Evolutionary conservation across 306 rosid species (phyloP).

Genomic region (Ochetophila trinervis): DNA sequence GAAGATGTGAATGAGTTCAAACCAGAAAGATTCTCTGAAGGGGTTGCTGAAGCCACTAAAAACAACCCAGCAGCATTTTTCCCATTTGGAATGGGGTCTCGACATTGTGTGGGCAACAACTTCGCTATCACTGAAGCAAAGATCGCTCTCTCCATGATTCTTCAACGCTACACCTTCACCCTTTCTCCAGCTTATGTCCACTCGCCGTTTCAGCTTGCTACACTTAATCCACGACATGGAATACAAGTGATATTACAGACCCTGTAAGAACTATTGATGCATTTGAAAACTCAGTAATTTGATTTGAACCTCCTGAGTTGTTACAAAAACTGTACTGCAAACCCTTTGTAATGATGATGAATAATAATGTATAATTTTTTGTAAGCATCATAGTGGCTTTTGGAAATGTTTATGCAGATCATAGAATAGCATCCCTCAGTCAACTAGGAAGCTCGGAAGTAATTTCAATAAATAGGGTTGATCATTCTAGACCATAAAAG

Average conservation of each 20-base stretch:
- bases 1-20: conserved; percentile 22
- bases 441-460: too few relatives aligned
- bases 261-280: neutral
- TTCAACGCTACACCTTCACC: conserved; percentile 25
- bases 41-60: conserved; percentile 24
- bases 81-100: conserved; percentile 26
- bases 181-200: conserved; percentile 23
- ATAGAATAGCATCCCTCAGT: too few relatives aligned
- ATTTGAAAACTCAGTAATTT: neutral
- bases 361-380: too few relatives aligned
- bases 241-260: conserved; percentile 15
- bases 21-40: conserved; percentile 25
- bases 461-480: too few relatives aligned
- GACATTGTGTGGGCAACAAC: conserved; percentile 22
- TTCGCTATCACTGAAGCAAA: conserved; percentile 26
- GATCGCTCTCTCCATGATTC: conserved; percentile 31
- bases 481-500: too few relatives aligned
- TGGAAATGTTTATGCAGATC: too few relatives aligned
- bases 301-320: too few relatives aligned
- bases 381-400: too few relatives aligned
- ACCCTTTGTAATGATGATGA: too few relatives aligned
- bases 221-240: conserved; percentile 17
- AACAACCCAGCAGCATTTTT: conserved; percentile 14
- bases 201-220: neutral
- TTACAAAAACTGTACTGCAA: too few relatives aligned